phyloP scores from a whole-genome alignment of 1,284 basidiomycete genomes.

The Trichosporon inkin region DNA sequence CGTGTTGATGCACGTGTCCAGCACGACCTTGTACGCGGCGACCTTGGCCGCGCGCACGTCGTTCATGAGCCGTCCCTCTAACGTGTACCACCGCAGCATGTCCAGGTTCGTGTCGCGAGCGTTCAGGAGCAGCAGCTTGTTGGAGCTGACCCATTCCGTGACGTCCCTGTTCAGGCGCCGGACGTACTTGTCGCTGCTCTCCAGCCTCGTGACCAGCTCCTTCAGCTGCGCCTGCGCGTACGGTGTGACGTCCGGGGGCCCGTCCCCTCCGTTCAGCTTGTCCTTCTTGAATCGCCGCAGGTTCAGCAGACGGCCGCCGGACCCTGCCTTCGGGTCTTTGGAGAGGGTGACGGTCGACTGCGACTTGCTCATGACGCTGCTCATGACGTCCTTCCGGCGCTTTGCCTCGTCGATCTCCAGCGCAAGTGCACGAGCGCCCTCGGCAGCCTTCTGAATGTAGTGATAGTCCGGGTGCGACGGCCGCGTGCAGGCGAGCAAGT shows the following conservation, averaged over 20 bases:
- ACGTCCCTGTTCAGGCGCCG: conserved; percentile 44
- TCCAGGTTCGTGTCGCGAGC: conserved; percentile 34
- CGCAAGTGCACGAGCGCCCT: conserved; percentile 70
- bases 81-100: conserved; percentile 39
- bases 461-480: conserved; percentile 69
- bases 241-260: conserved; percentile 26
- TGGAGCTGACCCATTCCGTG: conserved; percentile 36
- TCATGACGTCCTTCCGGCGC: conserved; percentile 77
- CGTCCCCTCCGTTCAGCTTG: conserved; percentile 19
- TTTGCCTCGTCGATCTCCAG: conserved; percentile 81
- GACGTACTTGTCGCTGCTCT: conserved; percentile 39
- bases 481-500: conserved; percentile 74
- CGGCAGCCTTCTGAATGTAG: conserved; percentile 62
- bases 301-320: conserved; percentile 23
- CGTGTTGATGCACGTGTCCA: conserved; percentile 34
- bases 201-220: conserved; percentile 34
- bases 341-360: conserved; percentile 17
- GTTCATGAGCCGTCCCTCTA: conserved; percentile 29
- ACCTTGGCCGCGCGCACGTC: conserved; percentile 41
- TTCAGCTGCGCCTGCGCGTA: conserved; percentile 30
- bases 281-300: conserved; percentile 47
- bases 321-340: conserved; percentile 17
- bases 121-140: conserved; percentile 35
- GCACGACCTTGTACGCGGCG: conserved; percentile 36
- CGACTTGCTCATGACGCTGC: conserved; percentile 47